Base-by-base conservation (phyloP, 1,284 basidiomycete genomes). In the Omphalotus olearius region DNA sequence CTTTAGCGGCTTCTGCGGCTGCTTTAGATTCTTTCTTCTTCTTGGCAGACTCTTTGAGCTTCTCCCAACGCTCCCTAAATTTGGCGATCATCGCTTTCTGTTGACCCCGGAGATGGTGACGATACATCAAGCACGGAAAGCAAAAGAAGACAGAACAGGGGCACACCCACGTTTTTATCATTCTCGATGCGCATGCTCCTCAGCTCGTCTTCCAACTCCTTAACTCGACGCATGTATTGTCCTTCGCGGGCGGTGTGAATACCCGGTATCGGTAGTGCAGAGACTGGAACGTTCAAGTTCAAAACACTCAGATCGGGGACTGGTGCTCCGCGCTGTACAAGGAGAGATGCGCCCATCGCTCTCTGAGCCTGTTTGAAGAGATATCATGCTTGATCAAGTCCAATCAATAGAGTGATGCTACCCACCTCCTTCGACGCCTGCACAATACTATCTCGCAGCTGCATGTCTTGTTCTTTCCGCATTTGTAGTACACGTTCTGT, bases 11-110 rank as follows among this genome's bases (percentile, higher is more conserved):
- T 17, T 73, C 75, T 17, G 75, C 77, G 3, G 77, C 77, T n/a
- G 76, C 79, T 64, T 87, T 91, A 11, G 86, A 87, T 63, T 91
- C 88, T 65, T 91, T 90, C 72, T 93, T 93, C 53, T 85, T 83
- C 64, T 85, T 88, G 13, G 90, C 87, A 25, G 85, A 87, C 58
- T 89, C 83, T 65, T 94, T 94, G 56, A 95, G 72, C 65, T 91
- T 91, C 61, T 92, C 89, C 85, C 91, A 93, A 53, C 88, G 76
- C 64, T 88, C 91, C 43, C 86, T 82, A 71, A 91, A 94, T 62
- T 89, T 88, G 14, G 79, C 76, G 57, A 93, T 86, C 76, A 91
- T 88, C 13, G 79, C 75, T 80, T 85, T 86, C 90, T 93, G 68
- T 57, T 55, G 54, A 51, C 53, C 23, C 42, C 28, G 17, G 7